phyloP scores from a whole-genome alignment of 1,139 yeast genomes.

The Taphrina betulina region DNA sequence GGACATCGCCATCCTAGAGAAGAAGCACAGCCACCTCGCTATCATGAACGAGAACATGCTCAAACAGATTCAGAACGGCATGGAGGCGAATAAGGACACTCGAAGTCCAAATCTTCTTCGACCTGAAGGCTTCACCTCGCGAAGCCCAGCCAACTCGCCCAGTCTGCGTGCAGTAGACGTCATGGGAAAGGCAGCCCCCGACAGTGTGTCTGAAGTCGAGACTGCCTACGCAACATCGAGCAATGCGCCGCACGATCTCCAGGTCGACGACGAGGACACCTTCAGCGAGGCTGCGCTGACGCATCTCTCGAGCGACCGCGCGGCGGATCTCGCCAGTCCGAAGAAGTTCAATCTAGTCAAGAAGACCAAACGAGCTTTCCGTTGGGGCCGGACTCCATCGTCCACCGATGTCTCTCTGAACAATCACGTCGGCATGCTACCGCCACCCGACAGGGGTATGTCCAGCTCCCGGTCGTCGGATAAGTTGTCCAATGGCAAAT shows the following conservation, averaged over 20 bases:
- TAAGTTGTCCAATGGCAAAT: conserved; percentile 5
- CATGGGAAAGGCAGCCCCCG: not conserved
- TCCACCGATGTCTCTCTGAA: not conserved
- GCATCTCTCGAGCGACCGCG: conserved; percentile 25
- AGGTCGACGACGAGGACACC: conserved; percentile 19
- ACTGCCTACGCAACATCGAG: not conserved
- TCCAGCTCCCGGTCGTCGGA: conserved; percentile 14
- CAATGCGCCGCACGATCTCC: not conserved
- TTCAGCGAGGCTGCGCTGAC: conserved; percentile 18
- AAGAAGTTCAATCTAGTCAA: conserved; percentile 36
- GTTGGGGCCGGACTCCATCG: conserved; percentile 27
- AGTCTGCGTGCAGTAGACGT: not conserved
- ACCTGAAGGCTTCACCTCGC: not conserved
- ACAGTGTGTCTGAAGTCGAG: not conserved
- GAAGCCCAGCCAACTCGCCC: not conserved
- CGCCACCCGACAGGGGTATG: conserved; percentile 7
- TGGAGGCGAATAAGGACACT: conserved; percentile 12
- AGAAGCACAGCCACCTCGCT: conserved; percentile 45
- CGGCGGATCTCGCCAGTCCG: conserved; percentile 2
- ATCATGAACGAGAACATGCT: conserved; percentile 47
- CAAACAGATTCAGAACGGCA: conserved; percentile 40
- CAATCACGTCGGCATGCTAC: not conserved
- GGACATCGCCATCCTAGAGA: conserved; percentile 44
- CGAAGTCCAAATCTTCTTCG: not conserved
- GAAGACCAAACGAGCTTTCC: conserved; percentile 23